These are phyloP conservation scores for Sicyos edulis DNA, from an alignment of 306 rosid genomes.

Conservation along the genomic window DNA sequence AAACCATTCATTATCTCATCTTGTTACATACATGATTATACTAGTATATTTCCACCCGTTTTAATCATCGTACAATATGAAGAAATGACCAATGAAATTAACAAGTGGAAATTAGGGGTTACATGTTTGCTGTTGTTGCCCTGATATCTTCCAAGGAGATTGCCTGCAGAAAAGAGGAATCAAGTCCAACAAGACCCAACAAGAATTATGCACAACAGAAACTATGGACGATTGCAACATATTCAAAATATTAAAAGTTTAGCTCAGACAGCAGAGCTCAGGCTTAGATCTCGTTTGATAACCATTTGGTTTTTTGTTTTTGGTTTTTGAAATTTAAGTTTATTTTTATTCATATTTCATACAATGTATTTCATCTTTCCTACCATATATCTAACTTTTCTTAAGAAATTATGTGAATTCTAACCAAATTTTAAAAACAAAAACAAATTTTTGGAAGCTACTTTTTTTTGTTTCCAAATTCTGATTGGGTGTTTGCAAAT, in stretches of 20 bases:
- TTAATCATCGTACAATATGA: not conserved
- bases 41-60: not conserved
- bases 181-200: not conserved
- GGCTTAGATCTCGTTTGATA: too few relatives aligned
- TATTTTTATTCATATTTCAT: too few relatives aligned
- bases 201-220: not conserved
- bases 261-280: not conserved
- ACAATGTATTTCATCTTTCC: too few relatives aligned
- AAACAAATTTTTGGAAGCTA: too few relatives aligned
- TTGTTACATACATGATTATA: constrained; percentile 8
- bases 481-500: too few relatives aligned
- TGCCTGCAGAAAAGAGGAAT: constrained; percentile 38
- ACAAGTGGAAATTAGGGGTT: constrained; percentile 14
- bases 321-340: too few relatives aligned
- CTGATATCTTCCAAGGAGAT: constrained; percentile 79
- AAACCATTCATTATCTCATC: constrained; percentile 5
- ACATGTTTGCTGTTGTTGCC: constrained; percentile 71
- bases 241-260: not conserved
- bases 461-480: too few relatives aligned
- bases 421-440: too few relatives aligned
- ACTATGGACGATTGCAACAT: not conserved
- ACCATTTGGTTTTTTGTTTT: too few relatives aligned
- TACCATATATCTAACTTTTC: too few relatives aligned
- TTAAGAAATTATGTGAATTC: too few relatives aligned
- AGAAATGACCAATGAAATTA: not conserved